Conservation (phyloP, 2,329 filamentous ascomycete genomes). For the Aspergillus proliferans region DNA sequence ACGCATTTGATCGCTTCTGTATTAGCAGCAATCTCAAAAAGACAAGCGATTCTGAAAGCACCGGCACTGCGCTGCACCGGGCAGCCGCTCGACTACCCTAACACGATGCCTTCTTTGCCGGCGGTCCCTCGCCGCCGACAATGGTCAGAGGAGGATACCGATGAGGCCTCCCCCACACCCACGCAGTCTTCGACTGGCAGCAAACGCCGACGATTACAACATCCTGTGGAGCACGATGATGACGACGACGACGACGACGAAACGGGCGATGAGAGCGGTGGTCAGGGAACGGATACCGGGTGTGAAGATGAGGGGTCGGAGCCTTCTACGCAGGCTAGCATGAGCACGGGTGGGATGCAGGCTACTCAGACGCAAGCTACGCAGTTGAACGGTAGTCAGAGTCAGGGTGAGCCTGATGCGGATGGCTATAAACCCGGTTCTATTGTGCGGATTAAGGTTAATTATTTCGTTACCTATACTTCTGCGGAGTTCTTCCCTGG, state of each 20-base stretch:
- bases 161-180: constrained; percentile 17
- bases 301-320: constrained; percentile 7
- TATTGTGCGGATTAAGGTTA: constrained; percentile 78
- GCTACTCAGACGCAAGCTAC: background rate
- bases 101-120: constrained; percentile 22
- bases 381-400: background rate
- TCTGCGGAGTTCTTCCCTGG: constrained; percentile 86
- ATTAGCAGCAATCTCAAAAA: background rate
- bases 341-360: background rate
- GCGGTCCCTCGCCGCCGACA: constrained; percentile 25
- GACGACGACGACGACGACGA: constrained; percentile 7
- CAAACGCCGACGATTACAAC: constrained; percentile 28
- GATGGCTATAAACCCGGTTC: constrained; percentile 58
- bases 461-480: constrained; percentile 92
- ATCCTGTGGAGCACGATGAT: constrained; percentile 14
- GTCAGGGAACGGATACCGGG: constrained; percentile 4
- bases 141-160: constrained; percentile 22
- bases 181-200: constrained; percentile 21
- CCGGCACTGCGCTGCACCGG: background rate
- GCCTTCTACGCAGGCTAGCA: background rate
- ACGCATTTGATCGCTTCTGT: background rate
- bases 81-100: background rate
- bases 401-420: constrained; percentile 6
- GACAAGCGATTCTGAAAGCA: background rate
- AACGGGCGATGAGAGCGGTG: background rate